phyloP scores from a whole-genome alignment of 345 rosid genomes.

The Hirschfeldia incana region DNA sequence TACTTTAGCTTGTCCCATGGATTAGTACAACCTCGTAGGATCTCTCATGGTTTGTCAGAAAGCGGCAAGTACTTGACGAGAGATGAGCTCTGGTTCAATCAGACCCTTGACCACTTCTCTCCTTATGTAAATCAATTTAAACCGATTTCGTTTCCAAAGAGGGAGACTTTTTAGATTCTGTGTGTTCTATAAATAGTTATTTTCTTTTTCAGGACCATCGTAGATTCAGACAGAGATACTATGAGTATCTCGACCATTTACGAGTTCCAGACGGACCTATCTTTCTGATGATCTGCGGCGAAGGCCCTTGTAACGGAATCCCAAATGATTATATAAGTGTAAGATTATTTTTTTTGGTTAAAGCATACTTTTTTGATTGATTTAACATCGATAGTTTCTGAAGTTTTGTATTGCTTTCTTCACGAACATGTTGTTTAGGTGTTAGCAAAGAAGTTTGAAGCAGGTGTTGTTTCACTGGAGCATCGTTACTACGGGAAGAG shows the following conservation, averaged over 20 bases:
- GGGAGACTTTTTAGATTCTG: background rate
- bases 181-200: background rate
- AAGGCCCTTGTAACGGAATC: constrained; percentile 75
- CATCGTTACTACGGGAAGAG: constrained; percentile 98
- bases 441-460: constrained; percentile 95
- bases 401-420: background rate
- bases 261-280: constrained; percentile 75
- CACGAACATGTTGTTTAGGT: constrained; percentile 46
- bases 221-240: constrained; percentile 70
- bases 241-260: constrained; percentile 72
- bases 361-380: background rate
- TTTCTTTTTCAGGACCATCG: constrained; percentile 59
- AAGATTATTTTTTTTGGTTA: constrained; percentile 21
- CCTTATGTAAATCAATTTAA: constrained; percentile 51
- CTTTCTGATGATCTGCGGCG: constrained; percentile 81
- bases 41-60: constrained; percentile 43
- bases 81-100: constrained; percentile 73
- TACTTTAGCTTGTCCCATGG: constrained; percentile 40
- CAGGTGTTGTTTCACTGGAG: constrained; percentile 91
- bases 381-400: background rate
- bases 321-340: constrained; percentile 70
- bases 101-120: constrained; percentile 86
- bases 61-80: constrained; percentile 59
- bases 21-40: constrained; percentile 42
- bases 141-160: background rate